Conservation (phyloP, 1,284 basidiomycete species). For the Omphalotus olearius region DNA sequence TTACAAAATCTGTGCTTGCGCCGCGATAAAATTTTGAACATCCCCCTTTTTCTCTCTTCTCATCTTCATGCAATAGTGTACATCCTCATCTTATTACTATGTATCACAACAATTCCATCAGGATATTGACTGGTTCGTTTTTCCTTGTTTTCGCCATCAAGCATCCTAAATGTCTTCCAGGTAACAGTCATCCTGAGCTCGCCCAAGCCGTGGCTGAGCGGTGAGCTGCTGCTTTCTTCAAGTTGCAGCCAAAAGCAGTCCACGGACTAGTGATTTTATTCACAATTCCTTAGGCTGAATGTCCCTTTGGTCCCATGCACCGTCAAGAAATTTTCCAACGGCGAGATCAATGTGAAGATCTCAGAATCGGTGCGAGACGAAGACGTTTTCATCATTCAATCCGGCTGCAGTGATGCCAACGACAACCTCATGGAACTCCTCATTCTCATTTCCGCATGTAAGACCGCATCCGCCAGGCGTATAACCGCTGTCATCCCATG, state of each 20-base stretch:
- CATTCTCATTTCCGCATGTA: slow-evolving; percentile 91
- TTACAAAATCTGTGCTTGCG: not conserved
- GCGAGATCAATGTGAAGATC: slow-evolving; percentile 91
- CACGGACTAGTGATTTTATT: slow-evolving; percentile 37
- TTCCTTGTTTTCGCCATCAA: slow-evolving; percentile 6
- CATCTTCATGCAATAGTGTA: slow-evolving; percentile 30
- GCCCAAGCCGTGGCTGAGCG: slow-evolving; percentile 92
- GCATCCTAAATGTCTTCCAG: slow-evolving; percentile 38
- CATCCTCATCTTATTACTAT: slow-evolving; percentile 36
- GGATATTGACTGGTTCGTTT: slow-evolving; percentile 82
- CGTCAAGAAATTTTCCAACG: slow-evolving; percentile 95
- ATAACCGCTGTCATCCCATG: slow-evolving; percentile 99
- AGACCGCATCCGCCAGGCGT: slow-evolving; percentile 92
- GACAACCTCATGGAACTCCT: slow-evolving; percentile 91
- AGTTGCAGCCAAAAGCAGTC: slow-evolving; percentile 37
- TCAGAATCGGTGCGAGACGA: slow-evolving; percentile 95
- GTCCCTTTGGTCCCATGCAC: slow-evolving; percentile 87
- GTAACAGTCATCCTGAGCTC: slow-evolving; percentile 97
- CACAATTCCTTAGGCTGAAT: slow-evolving; percentile 67
- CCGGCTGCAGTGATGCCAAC: slow-evolving; percentile 74
- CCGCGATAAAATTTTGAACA: slow-evolving; percentile 9
- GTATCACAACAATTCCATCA: slow-evolving; percentile 92
- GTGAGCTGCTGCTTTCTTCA: slow-evolving; percentile 64
- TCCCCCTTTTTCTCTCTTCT: slow-evolving; percentile 16
- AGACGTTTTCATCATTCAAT: slow-evolving; percentile 96